Base-by-base conservation (phyloP, 2,329 filamentous ascomycete genomes). In the Xylaria sp. region DNA sequence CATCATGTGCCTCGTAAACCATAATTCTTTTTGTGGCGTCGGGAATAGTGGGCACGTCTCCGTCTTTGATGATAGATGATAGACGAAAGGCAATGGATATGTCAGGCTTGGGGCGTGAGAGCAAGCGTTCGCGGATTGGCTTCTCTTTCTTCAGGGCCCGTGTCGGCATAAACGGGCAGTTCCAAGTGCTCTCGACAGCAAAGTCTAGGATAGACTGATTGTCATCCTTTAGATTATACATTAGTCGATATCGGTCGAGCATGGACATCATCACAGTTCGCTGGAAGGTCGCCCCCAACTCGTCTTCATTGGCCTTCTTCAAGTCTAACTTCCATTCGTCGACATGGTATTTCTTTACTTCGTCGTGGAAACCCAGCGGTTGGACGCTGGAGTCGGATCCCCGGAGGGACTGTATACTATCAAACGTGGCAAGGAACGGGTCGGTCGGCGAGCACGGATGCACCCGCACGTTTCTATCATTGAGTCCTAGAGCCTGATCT, bases 201-300 rank as follows among this genome's bases (percentile, higher is more conserved):
- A 60, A 60, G 27, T 60, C 57, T 11, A 60, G 10, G 2, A 51
- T 25, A 51, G 15, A 31, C 17, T 27, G 33, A 15, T 17, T 25
- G 10, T n/a, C 33, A 17, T 17, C 33, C 33, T 20, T 10, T 38
- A 53, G 38, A 5, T 17, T 31, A 6, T 60, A 31, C 29, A 60
- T 60, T 5, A 60, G 25, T 22, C 33, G 25, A 44, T 51, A 20
- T 22, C 57, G 45, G 25, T 60, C 47, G 22, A 60, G 38, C 45
- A 60, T 60, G 1, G 57, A 51, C 57, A 60, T 51, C 47, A 51
- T 60, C 3, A 60, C 36, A 5, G 57, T 60, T 36, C 25, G 33
- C 17, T 44, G 57, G 11, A 60, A 51, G 13, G 42, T 25, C 2
- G 31, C 29, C 27, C 42, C 44, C 9, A 10, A 13, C 38, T n/a